Percentiles rank a stretch among this genome's conserved stretches.
Conservation (phyloP, 2,329 filamentous ascomycete genomes). For the Neonectria coccinea region DNA sequence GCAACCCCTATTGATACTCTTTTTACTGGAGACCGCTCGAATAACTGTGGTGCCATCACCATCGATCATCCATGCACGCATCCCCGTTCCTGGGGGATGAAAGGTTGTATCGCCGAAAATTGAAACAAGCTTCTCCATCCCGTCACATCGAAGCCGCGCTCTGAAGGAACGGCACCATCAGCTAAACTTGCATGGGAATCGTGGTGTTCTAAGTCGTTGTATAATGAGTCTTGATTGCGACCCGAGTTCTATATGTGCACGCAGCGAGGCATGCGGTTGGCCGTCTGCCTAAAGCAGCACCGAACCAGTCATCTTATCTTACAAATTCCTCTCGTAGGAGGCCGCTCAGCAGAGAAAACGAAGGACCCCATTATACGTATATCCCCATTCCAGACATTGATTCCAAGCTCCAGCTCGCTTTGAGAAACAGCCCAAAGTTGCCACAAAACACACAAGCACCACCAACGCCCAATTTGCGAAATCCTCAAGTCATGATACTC, state of each 20-base stretch:
- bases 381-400: slow-evolving; percentile 20
- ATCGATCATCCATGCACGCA: neutral
- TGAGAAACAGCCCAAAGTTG: slow-evolving; percentile 29
- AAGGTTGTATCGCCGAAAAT: slow-evolving; percentile 19
- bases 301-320: slow-evolving; percentile 11
- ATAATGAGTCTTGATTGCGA: slow-evolving; percentile 2
- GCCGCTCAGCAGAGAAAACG: slow-evolving; percentile 13
- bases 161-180: neutral
- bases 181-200: neutral
- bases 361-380: slow-evolving; percentile 23
- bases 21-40: neutral
- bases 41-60: neutral
- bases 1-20: neutral
- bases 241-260: slow-evolving; percentile 19
- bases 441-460: slow-evolving; percentile 29
- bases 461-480: slow-evolving; percentile 29
- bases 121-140: slow-evolving; percentile 11
- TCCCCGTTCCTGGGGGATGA: neutral
- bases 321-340: slow-evolving; percentile 16
- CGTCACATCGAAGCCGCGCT: neutral
- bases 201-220: neutral
- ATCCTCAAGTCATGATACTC: slow-evolving; percentile 24
- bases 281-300: slow-evolving; percentile 10
- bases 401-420: slow-evolving; percentile 25
- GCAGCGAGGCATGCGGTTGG: neutral